Percentiles rank a stretch among this genome's conserved stretches.
These are phyloP conservation scores for Mediolabrus comicus DNA, from an alignment of 108 stramenopile genomes.

Conservation along the genomic window DNA sequence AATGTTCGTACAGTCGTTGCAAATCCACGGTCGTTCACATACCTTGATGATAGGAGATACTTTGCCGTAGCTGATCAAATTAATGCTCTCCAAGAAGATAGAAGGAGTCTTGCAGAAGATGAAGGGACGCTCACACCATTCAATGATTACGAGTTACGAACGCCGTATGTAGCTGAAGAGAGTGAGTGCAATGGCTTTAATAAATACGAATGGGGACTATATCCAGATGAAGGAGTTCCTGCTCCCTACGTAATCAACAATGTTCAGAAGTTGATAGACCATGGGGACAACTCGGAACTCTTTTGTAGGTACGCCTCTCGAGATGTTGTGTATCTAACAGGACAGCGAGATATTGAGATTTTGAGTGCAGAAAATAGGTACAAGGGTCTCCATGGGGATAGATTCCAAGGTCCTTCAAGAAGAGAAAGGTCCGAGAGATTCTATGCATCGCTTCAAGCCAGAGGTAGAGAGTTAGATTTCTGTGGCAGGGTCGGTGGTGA, in stretches of 20 bases:
- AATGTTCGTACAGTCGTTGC: slow-evolving; percentile 63
- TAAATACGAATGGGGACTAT: slow-evolving; percentile 79
- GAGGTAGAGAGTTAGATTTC: slow-evolving; percentile 9
- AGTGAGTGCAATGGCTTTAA: slow-evolving; percentile 61
- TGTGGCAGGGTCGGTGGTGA: slow-evolving; percentile 18
- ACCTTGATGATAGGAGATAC: slow-evolving; percentile 65
- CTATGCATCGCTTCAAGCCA: slow-evolving; percentile 37
- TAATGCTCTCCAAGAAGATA: slow-evolving; percentile 5
- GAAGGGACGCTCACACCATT: slow-evolving; percentile 4
- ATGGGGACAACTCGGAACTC: slow-evolving; percentile 34
- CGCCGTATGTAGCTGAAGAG: slow-evolving; percentile 10
- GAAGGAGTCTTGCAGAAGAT: slow-evolving; percentile 7
- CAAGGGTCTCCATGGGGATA: slow-evolving; percentile 25
- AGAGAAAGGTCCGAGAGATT: slow-evolving; percentile 56
- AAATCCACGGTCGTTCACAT: slow-evolving; percentile 79
- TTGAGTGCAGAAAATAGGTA: slow-evolving; percentile 45
- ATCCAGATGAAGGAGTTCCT: slow-evolving; percentile 40
- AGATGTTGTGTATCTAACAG: slow-evolving; percentile 70
- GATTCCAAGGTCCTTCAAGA: slow-evolving; percentile 67
- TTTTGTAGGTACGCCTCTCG: slow-evolving; percentile 58
- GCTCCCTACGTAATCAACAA: slow-evolving; percentile 55
- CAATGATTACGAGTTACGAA: slow-evolving; percentile 20
- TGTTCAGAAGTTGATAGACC: slow-evolving; percentile 8
- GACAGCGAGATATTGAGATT: slow-evolving; percentile 55
- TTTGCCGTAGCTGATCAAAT: neutral